Percentiles rank a stretch among this genome's conserved stretches.
Conservation (phyloP, 2,329 filamentous ascomycete species). For the Metarhizium sp. region DNA sequence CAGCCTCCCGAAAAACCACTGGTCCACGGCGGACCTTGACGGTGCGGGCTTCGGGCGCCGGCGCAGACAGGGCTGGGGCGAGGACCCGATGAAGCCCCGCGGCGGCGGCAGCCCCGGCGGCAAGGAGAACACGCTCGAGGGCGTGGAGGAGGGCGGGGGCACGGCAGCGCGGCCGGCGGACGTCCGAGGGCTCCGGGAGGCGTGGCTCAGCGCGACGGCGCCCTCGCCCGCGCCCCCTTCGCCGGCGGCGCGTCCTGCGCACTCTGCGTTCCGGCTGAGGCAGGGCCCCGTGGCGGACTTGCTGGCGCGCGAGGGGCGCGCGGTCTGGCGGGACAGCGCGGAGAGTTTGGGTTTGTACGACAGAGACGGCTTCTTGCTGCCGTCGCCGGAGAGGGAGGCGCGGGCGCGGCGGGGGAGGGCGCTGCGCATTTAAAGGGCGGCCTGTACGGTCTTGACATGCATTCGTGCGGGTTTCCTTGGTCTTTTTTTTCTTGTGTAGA, state of each 20-base stretch:
- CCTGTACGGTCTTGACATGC: too few relatives aligned
- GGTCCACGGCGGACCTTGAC: constrained; percentile 2
- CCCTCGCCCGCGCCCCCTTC: neutral
- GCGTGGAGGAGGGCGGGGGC: too few relatives aligned
- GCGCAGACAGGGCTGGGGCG: constrained; percentile 1
- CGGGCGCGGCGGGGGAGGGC: neutral
- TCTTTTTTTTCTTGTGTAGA: too few relatives aligned
- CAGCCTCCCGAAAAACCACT: constrained; percentile 10
- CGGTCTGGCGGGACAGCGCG: constrained; percentile 16
- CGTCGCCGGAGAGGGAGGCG: constrained; percentile 27
- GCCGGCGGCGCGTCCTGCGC: neutral
- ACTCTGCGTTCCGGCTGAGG: constrained; percentile 9
- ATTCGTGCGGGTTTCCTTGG: too few relatives aligned
- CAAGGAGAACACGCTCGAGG: constrained; percentile 17
- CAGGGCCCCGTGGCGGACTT: constrained; percentile 18
- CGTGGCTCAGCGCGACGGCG: neutral
- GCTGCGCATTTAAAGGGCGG: neutral
- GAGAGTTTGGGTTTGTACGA: constrained; percentile 36
- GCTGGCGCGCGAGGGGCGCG: constrained; percentile 13
- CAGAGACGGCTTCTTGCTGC: constrained; percentile 34
- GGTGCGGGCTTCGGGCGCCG: constrained; percentile 2
- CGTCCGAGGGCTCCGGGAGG: too few relatives aligned
- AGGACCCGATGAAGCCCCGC: neutral
- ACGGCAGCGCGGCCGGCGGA: too few relatives aligned
- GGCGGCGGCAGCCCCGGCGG: constrained; percentile 3